Base-by-base conservation (phyloP, 495 filamentous ascomycete species). In the Penicillium bovifimosum region DNA sequence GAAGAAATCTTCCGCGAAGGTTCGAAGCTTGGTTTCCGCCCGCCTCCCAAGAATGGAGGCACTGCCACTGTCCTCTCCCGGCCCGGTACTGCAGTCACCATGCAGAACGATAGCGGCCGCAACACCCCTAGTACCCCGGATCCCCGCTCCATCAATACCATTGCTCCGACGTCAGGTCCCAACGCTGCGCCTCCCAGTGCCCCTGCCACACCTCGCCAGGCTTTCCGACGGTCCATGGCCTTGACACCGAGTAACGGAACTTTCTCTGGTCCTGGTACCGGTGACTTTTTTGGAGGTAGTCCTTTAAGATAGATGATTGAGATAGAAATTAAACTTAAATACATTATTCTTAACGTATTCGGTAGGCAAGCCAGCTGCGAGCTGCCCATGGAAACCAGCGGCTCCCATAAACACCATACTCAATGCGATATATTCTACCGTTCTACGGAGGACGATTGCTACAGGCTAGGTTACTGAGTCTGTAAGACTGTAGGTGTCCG, bases 1-100 rank as follows among this genome's bases (percentile, higher is more conserved):
- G 79, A 88, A 58, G 87, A 91, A 53, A 87, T 96, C 18, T 96
- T 93, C 64, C 76, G 75, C 46, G 81, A 81, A 71, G 95, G 82
- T 29, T 77, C 75, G 53, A 85, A 81, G 44, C 80, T 76, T 20
- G 82, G 84, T 41, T 96, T 87, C 70, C 86, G 86, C 51, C 85
- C 87, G 1, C 91, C 89, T 35, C 66, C 70, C 33, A 68, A 70
- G 34, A 74, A 74, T 24, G 67, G 50, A 18, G 56, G 65, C 8
- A 58, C 60, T 8, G 46, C 60, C 2, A 53, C 61, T 9, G 71
- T 73, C 13, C 67, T 75, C 31, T 75, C 70, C 16, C 69, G 74
- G 18, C 74, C 74, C 6, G 72, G 72, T 27, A 76, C 74, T 9
- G 74, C 72, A 4, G 66, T 76, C 5, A 73, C 68, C 5, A 66